These are phyloP conservation scores for Acrodontium crateriforme DNA, from an alignment of 2,329 filamentous ascomycete species.

Conservation along the genomic window DNA sequence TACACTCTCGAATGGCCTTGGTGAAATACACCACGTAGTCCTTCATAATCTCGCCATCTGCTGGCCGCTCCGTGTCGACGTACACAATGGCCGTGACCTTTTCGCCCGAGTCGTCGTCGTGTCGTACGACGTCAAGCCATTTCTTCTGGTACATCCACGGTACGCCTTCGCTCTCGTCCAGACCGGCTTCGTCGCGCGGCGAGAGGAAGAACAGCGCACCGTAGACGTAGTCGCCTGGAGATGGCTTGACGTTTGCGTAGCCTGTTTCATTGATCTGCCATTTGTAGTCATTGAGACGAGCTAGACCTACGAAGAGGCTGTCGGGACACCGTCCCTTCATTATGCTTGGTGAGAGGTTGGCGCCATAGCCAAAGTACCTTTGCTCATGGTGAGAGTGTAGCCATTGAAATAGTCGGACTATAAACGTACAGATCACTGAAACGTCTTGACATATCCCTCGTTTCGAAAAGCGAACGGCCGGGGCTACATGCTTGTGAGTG, in stretches of 20 bases:
- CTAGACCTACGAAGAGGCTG: constrained; percentile 25
- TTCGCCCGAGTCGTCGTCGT: constrained; percentile 2
- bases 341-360: constrained; percentile 4
- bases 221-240: constrained; percentile 31
- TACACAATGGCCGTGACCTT: constrained; percentile 4
- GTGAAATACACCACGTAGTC: constrained; percentile 52
- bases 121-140: constrained; percentile 14
- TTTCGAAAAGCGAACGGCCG: too few relatives aligned
- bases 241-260: constrained; percentile 47
- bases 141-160: constrained; percentile 45
- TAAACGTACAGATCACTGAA: too few relatives aligned
- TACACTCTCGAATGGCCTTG: constrained; percentile 43
- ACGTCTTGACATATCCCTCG: too few relatives aligned
- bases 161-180: constrained; percentile 48
- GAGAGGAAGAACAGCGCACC: constrained; percentile 41
- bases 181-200: constrained; percentile 32
- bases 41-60: constrained; percentile 9
- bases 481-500: too few relatives aligned
- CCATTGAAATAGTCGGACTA: too few relatives aligned
- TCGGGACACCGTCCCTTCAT: constrained; percentile 7
- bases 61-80: constrained; percentile 5
- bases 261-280: constrained; percentile 54
- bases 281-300: constrained; percentile 38
- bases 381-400: too few relatives aligned
- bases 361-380: constrained; percentile 7